Evolutionary conservation across 495 filamentous ascomycete species (phyloP), one percentile per base, ranked within the genome.

Genomic region (Physcia stellaris): DNA sequence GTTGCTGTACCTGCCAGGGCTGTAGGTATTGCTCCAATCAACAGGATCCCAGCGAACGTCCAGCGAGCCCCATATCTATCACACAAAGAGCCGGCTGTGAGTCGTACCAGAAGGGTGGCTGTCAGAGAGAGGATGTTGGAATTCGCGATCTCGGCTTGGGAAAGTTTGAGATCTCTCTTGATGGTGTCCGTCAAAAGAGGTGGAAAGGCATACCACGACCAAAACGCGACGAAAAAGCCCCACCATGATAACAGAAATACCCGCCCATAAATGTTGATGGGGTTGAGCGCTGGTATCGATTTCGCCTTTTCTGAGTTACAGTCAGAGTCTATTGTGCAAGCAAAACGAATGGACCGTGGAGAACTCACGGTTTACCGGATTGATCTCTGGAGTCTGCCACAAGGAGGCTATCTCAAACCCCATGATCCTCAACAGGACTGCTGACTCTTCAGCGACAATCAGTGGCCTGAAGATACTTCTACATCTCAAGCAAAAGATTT

Each of bases 241-340:
- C 83, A 71, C 79, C 86, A 94, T 0, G 86, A 86, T 58, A 95
- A 90, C 67, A 88, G 84, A 55, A 90, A 94, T 2, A 87, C 83
- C 2, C 86, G 70, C 33, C 87, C 86, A 68, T 95, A 83, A 45
- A 72, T 57, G 49, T 90, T 73, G 45, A 84, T 54, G 6, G 80
- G 77, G 51, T 95, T 95, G 24, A 94, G 54, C 24, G 83, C 49
- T 0, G 87, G 87, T 32, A 95, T 75, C 0, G 80, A 80, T 24
- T 67, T 69, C 16, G 87, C 87, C 53, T 90, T 92, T 10, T 68
- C 65, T n/a, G n/a, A n/a, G n/a, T n/a, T n/a, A n/a, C n/a, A n/a
- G n/a, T n/a, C n/a, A n/a, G n/a, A n/a, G n/a, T n/a, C n/a, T n/a
- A n/a, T n/a, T n/a, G n/a, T n/a, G n/a, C n/a, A n/a, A n/a, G n/a